These are phyloP conservation scores for Boletus fagicola DNA, from an alignment of 768 basidiomycete species.

Conservation along the genomic window DNA sequence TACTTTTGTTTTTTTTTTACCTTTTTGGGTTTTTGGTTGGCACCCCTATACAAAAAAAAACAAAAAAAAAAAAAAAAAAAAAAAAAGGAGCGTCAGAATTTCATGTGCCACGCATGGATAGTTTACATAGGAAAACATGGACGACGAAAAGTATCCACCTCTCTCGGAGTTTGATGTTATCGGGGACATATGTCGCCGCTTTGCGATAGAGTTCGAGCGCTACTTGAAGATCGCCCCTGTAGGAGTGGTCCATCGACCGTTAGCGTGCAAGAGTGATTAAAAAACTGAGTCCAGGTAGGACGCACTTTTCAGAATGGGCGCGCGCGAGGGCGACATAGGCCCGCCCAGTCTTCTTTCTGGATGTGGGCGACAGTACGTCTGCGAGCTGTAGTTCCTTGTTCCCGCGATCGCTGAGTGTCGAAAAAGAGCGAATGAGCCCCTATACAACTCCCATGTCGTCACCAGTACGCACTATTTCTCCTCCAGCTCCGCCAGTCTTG, in stretches of 20 bases:
- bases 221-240: constrained; percentile 74
- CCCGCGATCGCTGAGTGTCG: constrained; percentile 49
- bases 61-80: constrained; percentile 26
- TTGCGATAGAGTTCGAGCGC: constrained; percentile 82
- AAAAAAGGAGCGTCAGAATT: constrained; percentile 43
- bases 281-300: background rate
- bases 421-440: constrained; percentile 11
- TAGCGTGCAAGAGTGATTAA: background rate
- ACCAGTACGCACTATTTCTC: constrained; percentile 60
- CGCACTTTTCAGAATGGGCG: constrained; percentile 77
- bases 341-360: constrained; percentile 78
- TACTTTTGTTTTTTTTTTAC: too few species aligned
- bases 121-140: constrained; percentile 59
- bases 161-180: constrained; percentile 81
- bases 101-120: constrained; percentile 37
- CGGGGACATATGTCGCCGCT: constrained; percentile 80
- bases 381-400: constrained; percentile 60
- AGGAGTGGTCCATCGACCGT: background rate
- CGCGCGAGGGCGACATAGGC: constrained; percentile 84
- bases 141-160: constrained; percentile 79
- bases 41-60: too few species aligned
- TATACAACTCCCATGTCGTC: background rate
- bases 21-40: too few species aligned
- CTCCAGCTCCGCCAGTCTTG: constrained; percentile 66
- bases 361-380: constrained; percentile 65